Conservation (phyloP, 2,329 filamentous ascomycete genomes). For the Mycosphaerella arachidis region DNA sequence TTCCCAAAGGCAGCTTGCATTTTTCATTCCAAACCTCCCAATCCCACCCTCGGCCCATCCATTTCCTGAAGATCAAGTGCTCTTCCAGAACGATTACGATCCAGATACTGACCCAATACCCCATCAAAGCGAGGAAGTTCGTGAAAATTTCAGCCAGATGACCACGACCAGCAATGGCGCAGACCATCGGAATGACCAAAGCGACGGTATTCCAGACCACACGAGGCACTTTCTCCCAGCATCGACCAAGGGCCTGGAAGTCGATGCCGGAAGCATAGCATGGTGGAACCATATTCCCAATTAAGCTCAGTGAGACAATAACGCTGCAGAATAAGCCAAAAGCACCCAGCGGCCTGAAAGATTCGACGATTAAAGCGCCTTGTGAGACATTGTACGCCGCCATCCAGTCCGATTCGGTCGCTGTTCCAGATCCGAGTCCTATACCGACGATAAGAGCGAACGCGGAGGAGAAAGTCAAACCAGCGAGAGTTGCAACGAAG, state of each 20-base stretch:
- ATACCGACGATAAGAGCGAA: slow-evolving; percentile 60
- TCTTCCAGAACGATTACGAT: slow-evolving; percentile 60
- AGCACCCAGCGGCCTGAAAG: slow-evolving; percentile 53
- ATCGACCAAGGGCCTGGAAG: slow-evolving; percentile 61
- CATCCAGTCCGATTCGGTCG: slow-evolving; percentile 50
- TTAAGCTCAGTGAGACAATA: slow-evolving; percentile 58
- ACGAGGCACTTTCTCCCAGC: slow-evolving; percentile 55
- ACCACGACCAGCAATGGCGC: slow-evolving; percentile 58
- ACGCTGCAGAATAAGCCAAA: slow-evolving; percentile 67
- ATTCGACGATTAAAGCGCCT: slow-evolving; percentile 61
- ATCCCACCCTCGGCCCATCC: slow-evolving; percentile 47
- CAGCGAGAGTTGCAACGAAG: slow-evolving; percentile 54
- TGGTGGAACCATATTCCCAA: slow-evolving; percentile 62
- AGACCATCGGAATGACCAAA: slow-evolving; percentile 60
- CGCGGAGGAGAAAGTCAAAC: slow-evolving; percentile 55
- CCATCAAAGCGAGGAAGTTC: slow-evolving; percentile 67
- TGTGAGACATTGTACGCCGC: slow-evolving; percentile 55
- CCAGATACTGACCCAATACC: slow-evolving; percentile 66
- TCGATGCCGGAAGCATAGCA: slow-evolving; percentile 64
- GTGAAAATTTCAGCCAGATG: slow-evolving; percentile 61
- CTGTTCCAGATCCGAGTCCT: slow-evolving; percentile 57
- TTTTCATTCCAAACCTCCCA: slow-evolving; percentile 60
- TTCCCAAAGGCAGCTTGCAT: slow-evolving; percentile 56
- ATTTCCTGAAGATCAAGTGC: slow-evolving; percentile 56
- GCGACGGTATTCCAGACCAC: slow-evolving; percentile 61